A percentile compares a stretch with the other conserved stretches of the same genome.
These are phyloP conservation scores for Lactifluus hygrophoroides DNA, from an alignment of 768 basidiomycete genomes.

Conservation along the genomic window DNA sequence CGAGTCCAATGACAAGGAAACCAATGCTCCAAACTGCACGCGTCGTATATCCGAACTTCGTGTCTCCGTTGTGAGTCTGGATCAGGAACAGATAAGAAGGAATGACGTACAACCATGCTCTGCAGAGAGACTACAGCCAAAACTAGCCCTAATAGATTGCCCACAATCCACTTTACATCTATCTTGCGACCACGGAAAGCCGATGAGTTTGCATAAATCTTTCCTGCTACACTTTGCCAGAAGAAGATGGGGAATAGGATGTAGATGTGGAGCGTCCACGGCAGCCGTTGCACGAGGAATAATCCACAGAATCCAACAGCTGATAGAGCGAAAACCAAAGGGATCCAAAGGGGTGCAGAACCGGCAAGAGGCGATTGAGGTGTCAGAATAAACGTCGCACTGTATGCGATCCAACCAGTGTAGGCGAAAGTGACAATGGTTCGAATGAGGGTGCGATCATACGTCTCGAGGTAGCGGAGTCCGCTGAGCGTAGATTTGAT, in stretches of 20 bases:
- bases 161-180: neutral
- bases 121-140: conserved; percentile 41
- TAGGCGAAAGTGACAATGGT: conserved; percentile 65
- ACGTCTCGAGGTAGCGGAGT: conserved; percentile 72
- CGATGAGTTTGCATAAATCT: neutral
- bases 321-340: conserved; percentile 22
- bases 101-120: conserved; percentile 60
- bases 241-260: conserved; percentile 69
- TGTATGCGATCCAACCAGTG: conserved; percentile 67
- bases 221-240: conserved; percentile 45
- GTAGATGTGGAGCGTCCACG: conserved; percentile 70
- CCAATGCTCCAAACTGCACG: conserved; percentile 67
- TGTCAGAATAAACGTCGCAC: conserved; percentile 48
- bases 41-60: conserved; percentile 60
- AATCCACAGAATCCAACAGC: conserved; percentile 37
- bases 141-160: conserved; percentile 23
- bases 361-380: conserved; percentile 22
- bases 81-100: neutral
- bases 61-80: neutral
- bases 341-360: neutral
- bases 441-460: conserved; percentile 62
- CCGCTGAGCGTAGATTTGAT: conserved; percentile 50
- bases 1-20: conserved; percentile 46
- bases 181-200: neutral
- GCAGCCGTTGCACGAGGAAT: conserved; percentile 57